Evolutionary conservation across 192 early-diverging fungal species (phyloP).

Genomic region (Backusella tarrabulga): DNA sequence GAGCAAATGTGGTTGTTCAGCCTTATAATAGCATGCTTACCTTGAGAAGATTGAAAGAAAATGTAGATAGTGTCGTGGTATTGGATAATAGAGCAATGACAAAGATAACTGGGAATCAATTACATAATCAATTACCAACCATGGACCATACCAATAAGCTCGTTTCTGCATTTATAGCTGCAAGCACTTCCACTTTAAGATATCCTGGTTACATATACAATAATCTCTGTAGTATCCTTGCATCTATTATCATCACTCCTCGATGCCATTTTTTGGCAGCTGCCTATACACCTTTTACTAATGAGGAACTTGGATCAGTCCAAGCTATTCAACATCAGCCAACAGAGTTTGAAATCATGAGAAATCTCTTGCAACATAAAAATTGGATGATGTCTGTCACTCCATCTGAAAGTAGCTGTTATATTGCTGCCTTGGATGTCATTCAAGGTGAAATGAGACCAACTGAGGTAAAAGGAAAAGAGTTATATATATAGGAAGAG

Average conservation of each 20-base stretch:
- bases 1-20: slow-evolving; percentile 95
- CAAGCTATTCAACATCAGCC: slow-evolving; percentile 89
- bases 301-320: slow-evolving; percentile 83
- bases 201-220: slow-evolving; percentile 99
- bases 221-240: slow-evolving; percentile 90
- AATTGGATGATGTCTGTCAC: slow-evolving; percentile 96
- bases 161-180: slow-evolving; percentile 96
- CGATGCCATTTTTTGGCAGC: slow-evolving; percentile 95
- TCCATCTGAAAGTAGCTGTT: slow-evolving; percentile 89
- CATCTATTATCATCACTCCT: slow-evolving; percentile 94
- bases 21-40: slow-evolving; percentile 97
- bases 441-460: slow-evolving; percentile 98
- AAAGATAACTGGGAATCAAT: slow-evolving; percentile 84
- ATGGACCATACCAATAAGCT: slow-evolving; percentile 95
- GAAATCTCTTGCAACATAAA: slow-evolving; percentile 91
- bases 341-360: slow-evolving; percentile 97
- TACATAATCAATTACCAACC: slow-evolving; percentile 92
- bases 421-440: slow-evolving; percentile 96
- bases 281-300: slow-evolving; percentile 95
- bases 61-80: slow-evolving; percentile 96
- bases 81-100: slow-evolving; percentile 94
- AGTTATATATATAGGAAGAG: too few species aligned
- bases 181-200: slow-evolving; percentile 94
- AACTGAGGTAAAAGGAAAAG: slow-evolving; percentile 67
- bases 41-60: slow-evolving; percentile 85